These are phyloP conservation scores for Oryza coarctata DNA, from an alignment of 176 grass and related monocot species.

Conservation along the genomic window DNA sequence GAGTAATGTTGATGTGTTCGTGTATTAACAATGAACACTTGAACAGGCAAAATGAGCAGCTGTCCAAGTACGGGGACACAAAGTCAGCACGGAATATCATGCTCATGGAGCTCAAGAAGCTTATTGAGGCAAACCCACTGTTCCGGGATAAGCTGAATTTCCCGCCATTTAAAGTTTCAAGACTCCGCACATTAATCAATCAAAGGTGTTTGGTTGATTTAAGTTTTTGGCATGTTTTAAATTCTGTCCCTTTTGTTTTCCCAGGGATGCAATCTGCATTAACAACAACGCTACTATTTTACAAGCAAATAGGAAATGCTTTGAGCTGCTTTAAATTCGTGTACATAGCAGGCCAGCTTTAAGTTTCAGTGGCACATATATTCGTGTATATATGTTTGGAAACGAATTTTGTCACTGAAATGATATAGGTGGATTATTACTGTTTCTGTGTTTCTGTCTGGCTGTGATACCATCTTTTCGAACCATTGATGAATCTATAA, in stretches of 20 bases:
- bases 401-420: constrained; percentile 15
- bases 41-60: constrained; percentile 96
- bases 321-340: background rate
- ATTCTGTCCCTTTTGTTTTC: background rate
- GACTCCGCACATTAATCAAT: constrained; percentile 96
- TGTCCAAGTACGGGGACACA: constrained; percentile 98
- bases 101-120: constrained; percentile 98
- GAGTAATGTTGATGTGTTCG: background rate
- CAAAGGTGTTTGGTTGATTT: constrained; percentile 66
- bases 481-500: background rate
- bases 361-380: background rate
- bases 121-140: constrained; percentile 92
- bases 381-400: background rate
- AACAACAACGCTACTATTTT: background rate
- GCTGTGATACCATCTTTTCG: background rate
- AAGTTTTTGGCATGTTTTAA: constrained; percentile 12
- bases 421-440: constrained; percentile 17
- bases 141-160: constrained; percentile 98
- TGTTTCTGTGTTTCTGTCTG: constrained; percentile 28
- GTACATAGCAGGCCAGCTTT: constrained; percentile 9
- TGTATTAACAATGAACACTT: constrained; percentile 19
- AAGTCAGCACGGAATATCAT: constrained; percentile 99
- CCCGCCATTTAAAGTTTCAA: constrained; percentile 91
- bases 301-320: background rate
- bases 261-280: background rate